A percentile compares a stretch with the other conserved stretches of the same genome.
phyloP scores from a whole-genome alignment of 2,329 filamentous ascomycete genomes.

The Magnaporthiopsis poae region DNA sequence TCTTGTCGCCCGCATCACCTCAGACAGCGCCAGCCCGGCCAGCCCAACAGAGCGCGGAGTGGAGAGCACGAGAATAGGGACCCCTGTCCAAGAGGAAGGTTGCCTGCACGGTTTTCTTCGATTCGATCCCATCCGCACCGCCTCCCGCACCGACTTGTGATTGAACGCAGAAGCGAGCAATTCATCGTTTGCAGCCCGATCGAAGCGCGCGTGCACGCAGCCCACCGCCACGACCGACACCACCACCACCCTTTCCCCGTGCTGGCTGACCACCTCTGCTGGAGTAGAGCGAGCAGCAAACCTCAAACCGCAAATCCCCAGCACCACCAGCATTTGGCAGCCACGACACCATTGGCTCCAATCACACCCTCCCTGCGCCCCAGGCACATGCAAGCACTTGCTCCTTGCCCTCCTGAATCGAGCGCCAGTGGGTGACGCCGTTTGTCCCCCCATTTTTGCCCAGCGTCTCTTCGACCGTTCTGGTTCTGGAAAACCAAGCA shows the following conservation, averaged over 20 bases:
- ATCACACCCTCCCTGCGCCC: neutral
- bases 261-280: neutral
- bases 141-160: neutral
- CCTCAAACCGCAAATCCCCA: neutral
- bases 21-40: neutral
- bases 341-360: constrained; percentile 4
- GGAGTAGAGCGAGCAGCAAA: neutral
- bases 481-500: neutral
- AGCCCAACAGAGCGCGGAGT: neutral
- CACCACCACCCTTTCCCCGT: neutral
- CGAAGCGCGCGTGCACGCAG: neutral
- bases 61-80: neutral
- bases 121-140: neutral
- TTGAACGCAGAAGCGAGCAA: neutral
- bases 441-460: neutral
- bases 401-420: neutral
- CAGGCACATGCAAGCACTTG: neutral
- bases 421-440: neutral
- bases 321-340: neutral
- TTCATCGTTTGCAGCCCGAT: neutral
- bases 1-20: neutral
- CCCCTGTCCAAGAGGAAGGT: neutral
- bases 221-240: neutral
- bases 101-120: neutral
- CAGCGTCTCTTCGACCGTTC: neutral